Evolutionary conservation across 1,284 basidiomycete species (phyloP), one percentile per base, ranked within the genome.

Genomic region (Cryptococcus amylolentus): DNA sequence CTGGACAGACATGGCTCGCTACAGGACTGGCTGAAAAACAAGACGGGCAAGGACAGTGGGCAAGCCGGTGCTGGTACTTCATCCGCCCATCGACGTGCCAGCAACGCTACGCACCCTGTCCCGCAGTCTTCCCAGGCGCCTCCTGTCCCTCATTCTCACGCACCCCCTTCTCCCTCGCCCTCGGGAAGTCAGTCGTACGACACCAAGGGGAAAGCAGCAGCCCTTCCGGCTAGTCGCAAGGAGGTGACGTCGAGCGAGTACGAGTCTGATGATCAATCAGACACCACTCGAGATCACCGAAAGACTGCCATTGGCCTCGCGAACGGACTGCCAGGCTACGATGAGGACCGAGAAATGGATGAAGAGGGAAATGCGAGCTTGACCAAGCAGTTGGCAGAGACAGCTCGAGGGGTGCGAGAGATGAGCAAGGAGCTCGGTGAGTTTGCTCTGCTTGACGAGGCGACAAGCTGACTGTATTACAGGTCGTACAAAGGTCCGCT

Each of bases 361-460:
- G 82, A 82, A 16, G 76, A 77, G 28, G 86, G 87, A 37, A 85
- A 86, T 49, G 77, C 67, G 56, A 94, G 84, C 70, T 78, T 98
- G 65, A 98, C 96, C 3, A 87, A 85, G 68, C 91, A 94, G 71
- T 82, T 99, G 16, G 96, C 95, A 8, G 94, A 95, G 79, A 99
- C 95, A 14, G 96, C 95, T 14, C 91, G 95, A 26, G 89, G 92
- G 43, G 95, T 98, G 27, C 84, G 95, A 51, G 96, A 98, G 78
- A 95, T 98, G 91, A 95, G 91, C 84, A 96, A 96, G 78, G 91
- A 97, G 78, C 87, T 99, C 39, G 94, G 93, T 90, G 66, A 66
- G 86, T 83, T 41, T 56, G 20, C 41, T 20, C 37, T 9, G 20
- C 39, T 14, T 48, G 23, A 9, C 6, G 13, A 20, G 26, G 18